Percentiles rank a stretch among this genome's conserved stretches.
These are phyloP conservation scores for Populus hybrid DNA, from an alignment of 441 rosid genomes.

Conservation along the genomic window DNA sequence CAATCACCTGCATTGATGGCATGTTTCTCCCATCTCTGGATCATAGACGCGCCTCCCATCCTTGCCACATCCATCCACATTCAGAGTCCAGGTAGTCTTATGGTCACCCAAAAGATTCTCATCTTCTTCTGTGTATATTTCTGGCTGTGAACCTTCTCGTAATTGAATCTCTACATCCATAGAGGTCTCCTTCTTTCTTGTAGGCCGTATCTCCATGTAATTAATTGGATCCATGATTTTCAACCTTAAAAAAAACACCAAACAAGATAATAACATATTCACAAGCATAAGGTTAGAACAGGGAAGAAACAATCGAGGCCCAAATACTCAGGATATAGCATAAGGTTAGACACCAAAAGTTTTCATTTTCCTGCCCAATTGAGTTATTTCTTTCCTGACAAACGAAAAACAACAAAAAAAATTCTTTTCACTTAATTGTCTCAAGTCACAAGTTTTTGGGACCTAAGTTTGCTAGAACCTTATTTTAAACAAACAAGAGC, in stretches of 20 bases:
- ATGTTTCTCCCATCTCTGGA: slow-evolving; percentile 63
- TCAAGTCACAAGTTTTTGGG: neutral
- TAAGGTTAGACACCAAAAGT: neutral
- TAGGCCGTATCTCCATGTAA: slow-evolving; percentile 32
- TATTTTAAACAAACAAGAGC: neutral
- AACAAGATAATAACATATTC: neutral
- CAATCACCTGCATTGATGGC: slow-evolving; percentile 83
- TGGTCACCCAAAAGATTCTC: slow-evolving; percentile 66
- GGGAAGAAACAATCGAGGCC: neutral
- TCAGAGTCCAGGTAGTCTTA: slow-evolving; percentile 54
- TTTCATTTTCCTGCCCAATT: neutral
- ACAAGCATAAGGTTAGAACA: neutral
- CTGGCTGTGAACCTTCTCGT: slow-evolving; percentile 45
- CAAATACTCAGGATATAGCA: neutral
- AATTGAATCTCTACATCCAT: slow-evolving; percentile 25
- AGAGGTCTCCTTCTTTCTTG: slow-evolving; percentile 25
- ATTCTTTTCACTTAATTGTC: neutral
- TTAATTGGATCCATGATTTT: slow-evolving; percentile 49
- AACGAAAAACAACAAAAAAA: neutral
- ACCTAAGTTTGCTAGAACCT: neutral
- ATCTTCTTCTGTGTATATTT: slow-evolving; percentile 64
- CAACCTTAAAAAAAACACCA: slow-evolving; percentile 38
- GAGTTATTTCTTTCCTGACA: neutral
- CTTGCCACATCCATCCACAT: slow-evolving; percentile 58
- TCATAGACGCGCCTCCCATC: slow-evolving; percentile 73